phyloP scores from a whole-genome alignment of 352 stramenopile species.

The Globisporangium echinulatum region DNA sequence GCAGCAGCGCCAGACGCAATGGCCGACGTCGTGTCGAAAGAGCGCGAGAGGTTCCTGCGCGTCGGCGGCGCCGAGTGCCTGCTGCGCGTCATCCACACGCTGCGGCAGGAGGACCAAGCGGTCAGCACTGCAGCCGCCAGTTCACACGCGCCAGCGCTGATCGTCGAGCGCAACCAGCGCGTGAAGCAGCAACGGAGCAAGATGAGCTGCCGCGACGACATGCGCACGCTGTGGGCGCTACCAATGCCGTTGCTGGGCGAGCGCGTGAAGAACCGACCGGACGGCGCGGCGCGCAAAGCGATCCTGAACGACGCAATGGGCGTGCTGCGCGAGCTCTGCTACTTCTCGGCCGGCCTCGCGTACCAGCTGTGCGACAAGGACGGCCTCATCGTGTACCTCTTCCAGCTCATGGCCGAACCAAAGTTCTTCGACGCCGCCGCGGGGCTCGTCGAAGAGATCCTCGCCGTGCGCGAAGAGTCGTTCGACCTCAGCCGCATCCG shows the following conservation, averaged over 20 bases:
- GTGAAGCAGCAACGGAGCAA: constrained; percentile 19
- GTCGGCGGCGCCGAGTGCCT: constrained; percentile 71
- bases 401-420: constrained; percentile 87
- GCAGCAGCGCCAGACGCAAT: constrained; percentile 17
- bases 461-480: constrained; percentile 78
- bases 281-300: constrained; percentile 41
- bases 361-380: constrained; percentile 74
- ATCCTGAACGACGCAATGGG: constrained; percentile 74
- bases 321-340: constrained; percentile 77
- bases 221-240: constrained; percentile 50
- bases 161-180: constrained; percentile 24
- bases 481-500: constrained; percentile 76
- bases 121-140: constrained; percentile 6
- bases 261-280: constrained; percentile 30
- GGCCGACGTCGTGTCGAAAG: constrained; percentile 28
- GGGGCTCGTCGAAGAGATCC: constrained; percentile 90
- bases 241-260: constrained; percentile 27
- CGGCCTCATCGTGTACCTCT: constrained; percentile 90
- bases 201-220: constrained; percentile 33
- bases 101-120: constrained; percentile 49
- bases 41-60: constrained; percentile 64
- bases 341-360: constrained; percentile 65
- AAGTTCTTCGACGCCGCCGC: constrained; percentile 90
- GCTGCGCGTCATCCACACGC: constrained; percentile 58
- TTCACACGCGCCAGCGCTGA: constrained; percentile 20